Evolutionary conservation across 257 asterid species (phyloP), one percentile per base, ranked within the genome.

Genomic region (Plantago elongata): DNA sequence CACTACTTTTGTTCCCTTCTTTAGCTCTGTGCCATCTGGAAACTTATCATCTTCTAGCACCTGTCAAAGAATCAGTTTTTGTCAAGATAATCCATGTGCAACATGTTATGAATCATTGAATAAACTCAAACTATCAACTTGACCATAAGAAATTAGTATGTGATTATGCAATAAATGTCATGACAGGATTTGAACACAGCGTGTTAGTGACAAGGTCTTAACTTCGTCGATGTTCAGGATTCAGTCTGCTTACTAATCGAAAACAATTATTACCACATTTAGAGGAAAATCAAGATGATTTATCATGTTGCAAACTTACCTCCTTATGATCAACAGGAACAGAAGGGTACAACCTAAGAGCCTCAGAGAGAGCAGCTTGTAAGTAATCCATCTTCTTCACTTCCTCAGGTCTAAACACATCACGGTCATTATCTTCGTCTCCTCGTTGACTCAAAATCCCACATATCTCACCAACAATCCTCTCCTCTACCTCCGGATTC

Each of bases 271-370:
- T 1, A 22, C 27, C 27, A 22, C 2, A 22, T 22, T 22, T 22
- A n/a, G n/a, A n/a, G n/a, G 38, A 34, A 34, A 34, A 34, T 34
- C 38, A 5, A 34, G 38, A 34, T 34, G 5, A 2, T 34, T 34
- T 34, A 34, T 2, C 4, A 34, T 3, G 38, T 5, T 3, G 4
- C 7, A 0, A 7, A 27, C 14, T 63, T 51, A 88, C 98, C 98
- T 92, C 97, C 63, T 92, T 92, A 63, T 92, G 98, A 61, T 92
- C 98, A n/a, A 92, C 86, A 0, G 98, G 98, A 1, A 92, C 98
- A 3, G 98, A 92, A 66, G 98, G 98, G 76, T 89, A 85, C 69
- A 92, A 54, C 71, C 98, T 79, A 1, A 92, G 86, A 50, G 97
- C 88, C 72, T 92, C 98, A 3, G 98, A 89, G 2, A 92, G 57